Base-by-base conservation (phyloP, 306 rosid genomes). In the Citrullus amarus region DNA sequence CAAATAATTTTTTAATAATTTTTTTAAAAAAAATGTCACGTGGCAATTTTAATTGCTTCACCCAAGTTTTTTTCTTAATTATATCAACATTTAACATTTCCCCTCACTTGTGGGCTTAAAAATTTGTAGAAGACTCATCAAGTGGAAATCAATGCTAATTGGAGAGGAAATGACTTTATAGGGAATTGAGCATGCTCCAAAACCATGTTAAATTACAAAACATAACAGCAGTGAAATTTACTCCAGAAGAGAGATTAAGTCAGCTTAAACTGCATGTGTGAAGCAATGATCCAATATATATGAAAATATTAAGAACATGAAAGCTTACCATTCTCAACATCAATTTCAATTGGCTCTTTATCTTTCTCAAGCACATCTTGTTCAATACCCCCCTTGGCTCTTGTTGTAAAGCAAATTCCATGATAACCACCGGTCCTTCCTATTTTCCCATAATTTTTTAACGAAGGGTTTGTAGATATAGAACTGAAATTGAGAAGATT, bases 391-490 rank as follows among this genome's bases (percentile, higher is more conserved):
- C 39, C 60, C 77, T 72, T 72, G 77, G 77, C 77, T 51, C 58
- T 50, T 72, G 77, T 72, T 72, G 60, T 72, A 70, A 70, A 7
- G 76, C 20, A 70, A 48, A 15, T 72, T 72, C 77, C 77, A 72
- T 50, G 57, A 72, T 17, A 72, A 4, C 77, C 60, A 50, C 28
- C 77, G 51, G 22, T 30, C 44, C 77, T 72, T 51, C 25, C 60
- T 16, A 50, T 51, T 72, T 28, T 72, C 77, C 77, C 43, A 16
- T 15, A 8, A 15, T 3, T 16, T 72, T 28, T 50, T 5, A 48
- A 53, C 28, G 77, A 72, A 15, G 43, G 9, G 8, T 72, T 72
- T 16, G 60, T 72, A 72, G 77, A 50, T 50, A 48, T n/a, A 50
- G 28, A 50, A 72, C 28, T 50, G 59, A 72, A 15, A 72, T 50